Evolutionary conservation across 345 rosid species (phyloP).

Genomic region (Erucastrum elatum): DNA sequence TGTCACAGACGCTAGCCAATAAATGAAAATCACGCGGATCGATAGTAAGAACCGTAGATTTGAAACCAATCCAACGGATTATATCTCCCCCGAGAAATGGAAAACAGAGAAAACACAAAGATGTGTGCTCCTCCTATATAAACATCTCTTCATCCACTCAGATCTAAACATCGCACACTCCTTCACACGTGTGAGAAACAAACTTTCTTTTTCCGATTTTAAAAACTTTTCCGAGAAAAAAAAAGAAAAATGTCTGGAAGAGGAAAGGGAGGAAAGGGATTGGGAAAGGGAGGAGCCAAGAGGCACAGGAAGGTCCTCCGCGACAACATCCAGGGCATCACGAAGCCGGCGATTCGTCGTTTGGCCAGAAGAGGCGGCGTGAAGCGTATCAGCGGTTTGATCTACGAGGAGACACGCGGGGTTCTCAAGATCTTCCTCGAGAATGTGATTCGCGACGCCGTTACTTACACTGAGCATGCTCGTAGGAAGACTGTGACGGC

Average conservation of each 20-base stretch:
- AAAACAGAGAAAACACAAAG: conserved; percentile 20
- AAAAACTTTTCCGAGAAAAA: neutral
- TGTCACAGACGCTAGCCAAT: neutral
- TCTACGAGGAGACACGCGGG: conserved; percentile 44
- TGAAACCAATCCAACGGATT: neutral
- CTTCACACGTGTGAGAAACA: neutral
- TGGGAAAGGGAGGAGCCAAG: conserved; percentile 52
- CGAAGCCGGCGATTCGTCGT: conserved; percentile 46
- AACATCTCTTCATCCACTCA: neutral
- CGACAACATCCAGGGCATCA: conserved; percentile 44
- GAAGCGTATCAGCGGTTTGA: conserved; percentile 44
- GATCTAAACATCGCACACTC: neutral
- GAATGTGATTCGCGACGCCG: conserved; percentile 47
- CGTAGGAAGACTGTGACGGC: conserved; percentile 41
- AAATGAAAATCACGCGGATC: neutral
- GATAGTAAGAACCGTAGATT: neutral
- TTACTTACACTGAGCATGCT: conserved; percentile 46
- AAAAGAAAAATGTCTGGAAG: conserved; percentile 41
- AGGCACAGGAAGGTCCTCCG: conserved; percentile 48
- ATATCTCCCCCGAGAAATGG: neutral
- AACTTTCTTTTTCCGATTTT: neutral
- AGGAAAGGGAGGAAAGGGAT: conserved; percentile 51
- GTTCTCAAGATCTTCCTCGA: conserved; percentile 45
- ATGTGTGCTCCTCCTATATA: neutral
- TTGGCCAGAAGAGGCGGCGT: conserved; percentile 48